Base-by-base conservation (phyloP, 1,139 yeast genomes). In the Magnusiomyces fungicola region DNA sequence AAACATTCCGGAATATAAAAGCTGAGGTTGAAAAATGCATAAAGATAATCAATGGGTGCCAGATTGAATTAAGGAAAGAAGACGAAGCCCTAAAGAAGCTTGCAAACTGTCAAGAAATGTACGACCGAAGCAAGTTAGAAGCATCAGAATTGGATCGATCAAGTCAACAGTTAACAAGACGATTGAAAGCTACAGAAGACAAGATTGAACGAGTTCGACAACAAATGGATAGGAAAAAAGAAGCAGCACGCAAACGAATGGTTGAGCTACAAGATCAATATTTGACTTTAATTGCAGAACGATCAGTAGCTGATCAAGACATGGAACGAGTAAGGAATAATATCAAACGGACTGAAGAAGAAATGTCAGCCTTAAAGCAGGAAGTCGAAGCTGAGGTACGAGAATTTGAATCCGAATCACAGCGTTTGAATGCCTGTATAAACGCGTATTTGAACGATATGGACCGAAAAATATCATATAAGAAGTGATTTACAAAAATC, bases 41-140 rank as follows among this genome's bases (percentile, higher is more conserved):
- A 48, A 72, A 75, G 50, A 67, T 78, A 3, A 66, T 81, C 39
- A 85, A 82, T 45, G 90, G 81, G 50, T 70, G 83, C 18, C 70
- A 74, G 38, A 66, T 66, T 30, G 88, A 80, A 53, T 60, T 79
- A 22, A 67, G 65, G 39, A 73, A 73, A 55, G 75, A 76, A 51
- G 78, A 74, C 47, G 71, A 67, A 22, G 73, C 77, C 4, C 58
- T 65, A 42, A 63, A 68, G 21, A 70, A 73, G 51, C 62, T 73
- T 43, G 62, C 64, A 38, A 68, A 72, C 43, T 5, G 36, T n/a
- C 16, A 32, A 18, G 36, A 32, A 18, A 5, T 32, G 10, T n/a
- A n/a, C 16, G 36, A 32, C 6, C 36, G 36, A 14, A 32, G 73
- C 45, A 67, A 68, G 49, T 65, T 70, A 38, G 73, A 74, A 56